A percentile compares a stretch with the other conserved stretches of the same genome.
These are phyloP conservation scores for Talaromyces ruber DNA, from an alignment of 495 filamentous ascomycete genomes.

Conservation along the genomic window DNA sequence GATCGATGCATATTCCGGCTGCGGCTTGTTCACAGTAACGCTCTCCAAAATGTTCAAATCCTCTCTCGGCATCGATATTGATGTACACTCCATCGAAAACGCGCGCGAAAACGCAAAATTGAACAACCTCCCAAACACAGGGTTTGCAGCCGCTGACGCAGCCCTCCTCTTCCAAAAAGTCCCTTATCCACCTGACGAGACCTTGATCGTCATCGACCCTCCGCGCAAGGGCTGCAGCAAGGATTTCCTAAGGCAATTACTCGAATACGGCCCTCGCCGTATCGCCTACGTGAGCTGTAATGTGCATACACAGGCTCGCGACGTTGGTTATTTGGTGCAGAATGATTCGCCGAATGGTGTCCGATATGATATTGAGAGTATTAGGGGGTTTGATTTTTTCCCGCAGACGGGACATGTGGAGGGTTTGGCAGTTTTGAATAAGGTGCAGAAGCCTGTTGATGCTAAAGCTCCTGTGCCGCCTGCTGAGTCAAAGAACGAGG, in stretches of 20 bases:
- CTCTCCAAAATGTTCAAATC: conserved; percentile 71
- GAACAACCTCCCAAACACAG: conserved; percentile 64
- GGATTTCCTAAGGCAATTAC: conserved; percentile 70
- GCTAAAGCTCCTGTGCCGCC: neutral
- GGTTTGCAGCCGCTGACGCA: conserved; percentile 82
- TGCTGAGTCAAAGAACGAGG: neutral
- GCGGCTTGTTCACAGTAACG: conserved; percentile 92
- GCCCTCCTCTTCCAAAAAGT: conserved; percentile 67
- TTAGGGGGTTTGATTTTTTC: conserved; percentile 95
- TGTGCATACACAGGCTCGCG: conserved; percentile 92
- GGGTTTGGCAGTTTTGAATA: conserved; percentile 73
- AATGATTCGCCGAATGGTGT: conserved; percentile 44
- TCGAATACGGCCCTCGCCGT: conserved; percentile 63
- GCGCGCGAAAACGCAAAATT: conserved; percentile 67
- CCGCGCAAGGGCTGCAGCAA: conserved; percentile 92
- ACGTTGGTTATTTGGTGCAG: conserved; percentile 75
- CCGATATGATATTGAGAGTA: conserved; percentile 81
- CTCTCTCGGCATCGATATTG: conserved; percentile 63
- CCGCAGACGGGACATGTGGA: conserved; percentile 97
- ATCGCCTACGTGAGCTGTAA: conserved; percentile 96
- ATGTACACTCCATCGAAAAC: conserved; percentile 60
- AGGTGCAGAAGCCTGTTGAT: conserved; percentile 7
- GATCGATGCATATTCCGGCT: conserved; percentile 95
- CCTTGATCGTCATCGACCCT: conserved; percentile 85
- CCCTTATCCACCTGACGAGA: conserved; percentile 64